phyloP scores from a whole-genome alignment of 306 rosid species.

The Rosa chinensis region DNA sequence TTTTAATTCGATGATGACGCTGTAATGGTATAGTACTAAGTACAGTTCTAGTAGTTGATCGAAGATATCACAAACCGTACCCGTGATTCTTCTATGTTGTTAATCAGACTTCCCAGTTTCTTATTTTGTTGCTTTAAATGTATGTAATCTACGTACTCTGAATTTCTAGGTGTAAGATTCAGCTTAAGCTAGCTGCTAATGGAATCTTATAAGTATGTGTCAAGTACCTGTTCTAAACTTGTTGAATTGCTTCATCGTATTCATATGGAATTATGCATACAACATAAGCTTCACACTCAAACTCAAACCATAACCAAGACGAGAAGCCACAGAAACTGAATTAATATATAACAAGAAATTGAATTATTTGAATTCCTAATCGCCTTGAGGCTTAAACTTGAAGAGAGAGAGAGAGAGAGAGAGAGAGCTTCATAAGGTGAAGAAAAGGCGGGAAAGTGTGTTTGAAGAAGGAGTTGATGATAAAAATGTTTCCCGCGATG shows the following conservation, averaged over 20 bases:
- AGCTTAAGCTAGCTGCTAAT: slow-evolving; percentile 13
- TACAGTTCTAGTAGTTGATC: slow-evolving; percentile 10
- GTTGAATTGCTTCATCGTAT: background rate
- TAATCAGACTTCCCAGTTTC: background rate
- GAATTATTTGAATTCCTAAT: background rate
- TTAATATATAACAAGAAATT: background rate
- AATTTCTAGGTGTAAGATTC: slow-evolving; percentile 6
- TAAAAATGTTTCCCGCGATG: slow-evolving; percentile 3
- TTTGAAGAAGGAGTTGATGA: background rate
- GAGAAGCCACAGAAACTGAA: background rate
- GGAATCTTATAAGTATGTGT: background rate
- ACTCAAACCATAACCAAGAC: background rate
- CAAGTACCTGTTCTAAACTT: background rate
- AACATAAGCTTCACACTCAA: background rate
- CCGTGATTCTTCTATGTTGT: slow-evolving; percentile 7
- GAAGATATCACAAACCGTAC: slow-evolving; percentile 13
- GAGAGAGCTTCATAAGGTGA: background rate
- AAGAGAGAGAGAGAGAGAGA: background rate
- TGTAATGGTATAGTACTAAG: background rate
- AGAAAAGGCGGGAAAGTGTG: slow-evolving; percentile 31
- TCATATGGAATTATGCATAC: background rate
- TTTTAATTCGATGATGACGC: background rate
- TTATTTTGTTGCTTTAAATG: background rate
- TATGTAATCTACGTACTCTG: background rate
- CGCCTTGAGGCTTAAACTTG: background rate